These are phyloP conservation scores for Rhododendron henanense DNA, from an alignment of 148 eudicot genomes.

Conservation along the genomic window DNA sequence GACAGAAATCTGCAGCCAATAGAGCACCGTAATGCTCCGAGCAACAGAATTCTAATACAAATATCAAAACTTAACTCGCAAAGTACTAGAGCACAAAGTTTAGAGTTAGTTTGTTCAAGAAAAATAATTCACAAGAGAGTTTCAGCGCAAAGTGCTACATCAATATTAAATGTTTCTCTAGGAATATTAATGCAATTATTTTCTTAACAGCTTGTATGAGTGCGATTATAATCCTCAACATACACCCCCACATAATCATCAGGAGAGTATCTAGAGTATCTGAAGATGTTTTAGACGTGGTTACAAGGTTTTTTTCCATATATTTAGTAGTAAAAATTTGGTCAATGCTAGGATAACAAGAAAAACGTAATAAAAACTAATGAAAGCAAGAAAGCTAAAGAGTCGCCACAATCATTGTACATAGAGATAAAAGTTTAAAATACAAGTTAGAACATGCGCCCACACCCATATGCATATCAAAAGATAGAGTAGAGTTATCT, in stretches of 20 bases:
- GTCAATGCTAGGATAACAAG: neutral
- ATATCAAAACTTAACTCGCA: neutral
- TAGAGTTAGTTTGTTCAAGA: neutral
- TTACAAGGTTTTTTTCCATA: neutral
- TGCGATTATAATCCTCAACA: neutral
- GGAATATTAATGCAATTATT: neutral
- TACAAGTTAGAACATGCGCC: neutral
- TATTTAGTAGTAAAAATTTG: neutral
- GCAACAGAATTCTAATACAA: neutral
- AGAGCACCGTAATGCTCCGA: constrained; percentile 2
- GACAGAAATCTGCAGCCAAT: constrained; percentile 64
- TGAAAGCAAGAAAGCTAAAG: neutral
- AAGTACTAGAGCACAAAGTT: neutral
- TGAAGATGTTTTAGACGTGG: neutral
- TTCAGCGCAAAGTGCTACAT: neutral
- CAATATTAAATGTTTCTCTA: neutral
- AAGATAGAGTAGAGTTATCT: neutral
- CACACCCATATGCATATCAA: neutral
- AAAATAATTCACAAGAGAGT: neutral
- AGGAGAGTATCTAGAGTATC: neutral
- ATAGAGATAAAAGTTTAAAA: neutral
- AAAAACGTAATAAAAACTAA: neutral
- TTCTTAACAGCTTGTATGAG: neutral
- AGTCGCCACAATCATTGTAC: neutral
- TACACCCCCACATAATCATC: neutral